phyloP scores from a whole-genome alignment of 495 filamentous ascomycete genomes.

The Pyrenula aspistea region DNA sequence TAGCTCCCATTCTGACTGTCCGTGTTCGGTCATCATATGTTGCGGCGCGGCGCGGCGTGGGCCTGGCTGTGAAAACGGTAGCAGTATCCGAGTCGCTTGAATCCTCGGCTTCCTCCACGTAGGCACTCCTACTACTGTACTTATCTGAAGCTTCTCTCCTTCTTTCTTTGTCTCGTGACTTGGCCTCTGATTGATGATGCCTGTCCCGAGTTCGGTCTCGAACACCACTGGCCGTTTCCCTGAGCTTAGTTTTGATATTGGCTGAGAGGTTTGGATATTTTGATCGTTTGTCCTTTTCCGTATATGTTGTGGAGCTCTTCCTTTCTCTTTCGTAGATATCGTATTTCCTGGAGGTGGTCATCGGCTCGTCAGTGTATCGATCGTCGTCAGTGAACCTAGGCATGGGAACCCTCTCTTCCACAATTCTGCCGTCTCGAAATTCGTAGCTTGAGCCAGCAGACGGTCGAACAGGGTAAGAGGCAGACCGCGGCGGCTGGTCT shows the following conservation, averaged over 20 bases:
- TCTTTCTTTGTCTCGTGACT: constrained; percentile 38
- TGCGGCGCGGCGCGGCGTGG: constrained; percentile 6
- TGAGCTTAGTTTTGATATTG: constrained; percentile 8
- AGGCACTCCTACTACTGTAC: constrained; percentile 14
- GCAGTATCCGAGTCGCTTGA: constrained; percentile 16
- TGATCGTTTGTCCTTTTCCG: not conserved
- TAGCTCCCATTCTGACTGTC: constrained; percentile 7
- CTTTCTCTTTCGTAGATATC: constrained; percentile 30
- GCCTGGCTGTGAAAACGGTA: constrained; percentile 9
- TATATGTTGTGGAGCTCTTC: constrained; percentile 19
- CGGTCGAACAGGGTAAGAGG: constrained; percentile 8
- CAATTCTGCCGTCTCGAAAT: constrained; percentile 29
- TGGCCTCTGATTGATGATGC: constrained; percentile 20
- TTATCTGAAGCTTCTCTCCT: constrained; percentile 35
- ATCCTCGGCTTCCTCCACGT: constrained; percentile 18
- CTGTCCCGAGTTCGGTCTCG: constrained; percentile 20
- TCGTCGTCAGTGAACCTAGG: constrained; percentile 12
- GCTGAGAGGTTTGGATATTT: constrained; percentile 6
- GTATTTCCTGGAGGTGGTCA: constrained; percentile 27
- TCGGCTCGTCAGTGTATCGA: constrained; percentile 23
- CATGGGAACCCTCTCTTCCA: constrained; percentile 32
- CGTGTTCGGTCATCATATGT: constrained; percentile 1
- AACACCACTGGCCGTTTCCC: constrained; percentile 15
- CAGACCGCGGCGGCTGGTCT: constrained; percentile 16
- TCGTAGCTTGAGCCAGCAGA: constrained; percentile 23